These are phyloP conservation scores for Nidularia sp. DNA, from an alignment of 768 basidiomycete genomes.

Conservation along the genomic window DNA sequence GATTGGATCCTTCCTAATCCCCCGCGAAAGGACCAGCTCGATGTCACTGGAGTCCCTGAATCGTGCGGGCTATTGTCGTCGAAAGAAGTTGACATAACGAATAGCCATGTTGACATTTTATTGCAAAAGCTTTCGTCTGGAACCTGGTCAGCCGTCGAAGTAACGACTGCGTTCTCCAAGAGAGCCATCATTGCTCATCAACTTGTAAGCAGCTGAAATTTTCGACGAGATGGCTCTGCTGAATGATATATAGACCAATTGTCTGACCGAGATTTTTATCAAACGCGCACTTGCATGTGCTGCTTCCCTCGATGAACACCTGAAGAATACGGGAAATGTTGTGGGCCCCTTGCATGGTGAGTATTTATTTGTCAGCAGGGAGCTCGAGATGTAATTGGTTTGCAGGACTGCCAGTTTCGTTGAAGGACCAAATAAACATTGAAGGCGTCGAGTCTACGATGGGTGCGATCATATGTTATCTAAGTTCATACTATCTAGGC, in stretches of 20 bases:
- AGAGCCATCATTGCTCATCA: slow-evolving; percentile 80
- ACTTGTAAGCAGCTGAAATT: slow-evolving; percentile 41
- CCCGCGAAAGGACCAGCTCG: slow-evolving; percentile 33
- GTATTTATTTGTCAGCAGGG: slow-evolving; percentile 4
- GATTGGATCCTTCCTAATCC: slow-evolving; percentile 54
- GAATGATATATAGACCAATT: slow-evolving; percentile 53
- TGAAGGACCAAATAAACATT: slow-evolving; percentile 72
- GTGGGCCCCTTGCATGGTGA: slow-evolving; percentile 71
- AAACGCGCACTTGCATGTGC: slow-evolving; percentile 66
- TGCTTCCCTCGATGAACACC: slow-evolving; percentile 57
- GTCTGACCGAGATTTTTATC: slow-evolving; percentile 81
- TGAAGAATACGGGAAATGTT: slow-evolving; percentile 56
- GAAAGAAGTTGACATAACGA: slow-evolving; percentile 7
- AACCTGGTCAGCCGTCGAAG: slow-evolving; percentile 41
- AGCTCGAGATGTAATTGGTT: background rate
- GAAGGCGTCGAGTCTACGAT: slow-evolving; percentile 68
- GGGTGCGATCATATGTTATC: slow-evolving; percentile 23
- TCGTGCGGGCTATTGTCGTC: slow-evolving; percentile 14
- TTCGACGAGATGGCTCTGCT: background rate
- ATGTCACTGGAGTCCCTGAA: slow-evolving; percentile 1
- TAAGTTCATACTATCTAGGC: background rate
- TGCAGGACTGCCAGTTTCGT: slow-evolving; percentile 55
- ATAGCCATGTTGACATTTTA: background rate
- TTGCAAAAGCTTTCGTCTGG: background rate
- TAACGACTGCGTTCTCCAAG: slow-evolving; percentile 73